Evolutionary conservation across 495 filamentous ascomycete species (phyloP).

Genomic region (Baudoinia panamericana): DNA sequence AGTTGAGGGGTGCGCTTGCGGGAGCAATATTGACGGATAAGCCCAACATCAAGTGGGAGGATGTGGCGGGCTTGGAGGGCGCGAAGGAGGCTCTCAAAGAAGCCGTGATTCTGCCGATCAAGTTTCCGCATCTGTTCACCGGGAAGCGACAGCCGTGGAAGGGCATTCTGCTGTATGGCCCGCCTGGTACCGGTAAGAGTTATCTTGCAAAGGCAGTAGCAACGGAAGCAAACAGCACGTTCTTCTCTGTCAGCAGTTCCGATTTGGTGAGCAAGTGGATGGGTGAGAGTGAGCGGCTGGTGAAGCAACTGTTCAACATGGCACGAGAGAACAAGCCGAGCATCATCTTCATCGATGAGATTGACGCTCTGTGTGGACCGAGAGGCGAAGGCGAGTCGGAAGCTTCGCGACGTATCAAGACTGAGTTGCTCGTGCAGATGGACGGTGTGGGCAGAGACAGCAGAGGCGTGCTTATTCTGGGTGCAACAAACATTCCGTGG

Average conservation of each 20-base stretch:
- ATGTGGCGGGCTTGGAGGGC: slow-evolving; percentile 88
- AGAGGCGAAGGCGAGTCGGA: slow-evolving; percentile 96
- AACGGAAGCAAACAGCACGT: slow-evolving; percentile 98
- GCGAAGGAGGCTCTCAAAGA: slow-evolving; percentile 97
- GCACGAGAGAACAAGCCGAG: slow-evolving; percentile 95
- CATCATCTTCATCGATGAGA: slow-evolving; percentile 99
- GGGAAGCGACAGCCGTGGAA: slow-evolving; percentile 98
- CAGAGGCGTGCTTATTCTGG: slow-evolving; percentile 85
- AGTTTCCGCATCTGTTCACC: slow-evolving; percentile 93
- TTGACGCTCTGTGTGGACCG: slow-evolving; percentile 92
- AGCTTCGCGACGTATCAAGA: slow-evolving; percentile 94
- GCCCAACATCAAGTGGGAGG: slow-evolving; percentile 93
- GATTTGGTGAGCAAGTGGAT: slow-evolving; percentile 98
- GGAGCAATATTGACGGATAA: slow-evolving; percentile 91
- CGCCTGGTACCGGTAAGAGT: slow-evolving; percentile 91
- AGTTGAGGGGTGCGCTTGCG: slow-evolving; percentile 75
- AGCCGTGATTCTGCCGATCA: slow-evolving; percentile 91
- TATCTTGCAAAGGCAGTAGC: slow-evolving; percentile 95
- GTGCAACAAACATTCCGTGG: slow-evolving; percentile 98
- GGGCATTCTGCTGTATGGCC: slow-evolving; percentile 90
- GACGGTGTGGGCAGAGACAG: slow-evolving; percentile 94
- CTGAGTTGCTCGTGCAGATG: slow-evolving; percentile 97
- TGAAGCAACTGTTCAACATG: slow-evolving; percentile 96
- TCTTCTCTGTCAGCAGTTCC: slow-evolving; percentile 94
- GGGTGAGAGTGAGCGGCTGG: slow-evolving; percentile 97